These are phyloP conservation scores for Termitomyces sp. DNA, from an alignment of 768 basidiomycete species.

Conservation along the genomic window DNA sequence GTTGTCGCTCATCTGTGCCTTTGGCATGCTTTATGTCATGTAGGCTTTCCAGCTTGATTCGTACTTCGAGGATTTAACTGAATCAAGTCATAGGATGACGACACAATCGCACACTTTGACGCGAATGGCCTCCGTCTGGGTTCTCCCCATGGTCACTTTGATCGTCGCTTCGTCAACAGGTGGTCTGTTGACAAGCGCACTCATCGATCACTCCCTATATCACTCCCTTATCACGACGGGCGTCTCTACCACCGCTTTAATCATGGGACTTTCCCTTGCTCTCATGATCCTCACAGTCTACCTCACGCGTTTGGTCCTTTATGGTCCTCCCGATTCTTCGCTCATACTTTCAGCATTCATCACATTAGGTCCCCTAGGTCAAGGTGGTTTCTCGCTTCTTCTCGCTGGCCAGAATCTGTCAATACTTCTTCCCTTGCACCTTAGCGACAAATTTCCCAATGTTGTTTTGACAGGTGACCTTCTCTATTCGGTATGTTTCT, in stretches of 20 bases:
- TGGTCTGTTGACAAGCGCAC: slow-evolving; percentile 37
- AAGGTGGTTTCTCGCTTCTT: slow-evolving; percentile 46
- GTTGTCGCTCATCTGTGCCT: slow-evolving; percentile 35
- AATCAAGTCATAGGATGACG: slow-evolving; percentile 33
- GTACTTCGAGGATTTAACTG: not conserved
- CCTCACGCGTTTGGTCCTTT: slow-evolving; percentile 39
- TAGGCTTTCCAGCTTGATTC: slow-evolving; percentile 2
- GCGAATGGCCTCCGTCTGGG: slow-evolving; percentile 48
- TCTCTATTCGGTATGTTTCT: slow-evolving; percentile 38
- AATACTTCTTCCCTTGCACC: slow-evolving; percentile 24
- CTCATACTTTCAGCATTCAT: slow-evolving; percentile 46
- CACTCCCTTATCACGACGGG: slow-evolving; percentile 43
- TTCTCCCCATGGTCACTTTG: slow-evolving; percentile 56
- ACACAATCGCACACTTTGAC: slow-evolving; percentile 44
- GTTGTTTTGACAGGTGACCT: slow-evolving; percentile 30
- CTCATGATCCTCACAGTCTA: slow-evolving; percentile 52
- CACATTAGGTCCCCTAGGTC: slow-evolving; percentile 54
- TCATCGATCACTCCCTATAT: slow-evolving; percentile 28
- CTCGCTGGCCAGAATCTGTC: slow-evolving; percentile 36
- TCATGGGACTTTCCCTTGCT: slow-evolving; percentile 40
- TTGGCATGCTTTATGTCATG: slow-evolving; percentile 17
- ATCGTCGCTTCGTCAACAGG: slow-evolving; percentile 58
- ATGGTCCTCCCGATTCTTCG: slow-evolving; percentile 35
- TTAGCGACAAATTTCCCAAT: slow-evolving; percentile 21
- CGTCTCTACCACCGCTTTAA: slow-evolving; percentile 25